Evolutionary conservation across 306 rosid species (phyloP).

Genomic region (Ziziphus jujuba): DNA sequence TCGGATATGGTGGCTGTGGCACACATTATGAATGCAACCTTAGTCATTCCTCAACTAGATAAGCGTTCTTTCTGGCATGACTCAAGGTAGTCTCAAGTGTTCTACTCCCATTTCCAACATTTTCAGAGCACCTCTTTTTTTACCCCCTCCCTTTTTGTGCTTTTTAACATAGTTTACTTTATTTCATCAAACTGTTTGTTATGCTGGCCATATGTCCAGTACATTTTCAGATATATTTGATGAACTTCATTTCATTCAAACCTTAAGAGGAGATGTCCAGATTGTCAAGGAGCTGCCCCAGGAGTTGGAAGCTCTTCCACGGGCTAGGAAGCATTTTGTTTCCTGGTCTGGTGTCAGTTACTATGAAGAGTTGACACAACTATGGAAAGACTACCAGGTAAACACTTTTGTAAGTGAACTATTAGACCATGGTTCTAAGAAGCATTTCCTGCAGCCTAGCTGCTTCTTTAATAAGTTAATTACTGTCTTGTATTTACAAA

Average conservation of each 20-base stretch:
- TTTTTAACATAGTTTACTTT: background rate
- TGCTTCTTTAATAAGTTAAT: background rate
- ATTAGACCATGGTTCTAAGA: background rate
- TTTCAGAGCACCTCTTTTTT: constrained; percentile 15
- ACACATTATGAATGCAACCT: constrained; percentile 81
- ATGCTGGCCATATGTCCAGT: constrained; percentile 43
- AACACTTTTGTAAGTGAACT: background rate
- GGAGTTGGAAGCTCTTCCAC: constrained; percentile 62
- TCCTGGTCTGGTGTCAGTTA: constrained; percentile 76
- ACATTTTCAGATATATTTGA: constrained; percentile 86
- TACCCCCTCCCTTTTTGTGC: background rate
- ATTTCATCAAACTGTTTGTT: constrained; percentile 22
- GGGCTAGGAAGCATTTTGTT: constrained; percentile 88
- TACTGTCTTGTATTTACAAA: background rate
- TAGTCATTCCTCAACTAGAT: constrained; percentile 88
- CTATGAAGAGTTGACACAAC: constrained; percentile 71
- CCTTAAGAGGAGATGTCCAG: constrained; percentile 63
- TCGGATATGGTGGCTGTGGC: constrained; percentile 97
- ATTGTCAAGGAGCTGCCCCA: constrained; percentile 73
- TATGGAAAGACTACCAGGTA: constrained; percentile 89
- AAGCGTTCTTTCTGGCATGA: constrained; percentile 94
- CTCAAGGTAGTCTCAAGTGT: constrained; percentile 52
- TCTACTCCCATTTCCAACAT: constrained; percentile 13
- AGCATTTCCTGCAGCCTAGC: background rate
- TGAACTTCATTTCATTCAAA: constrained; percentile 74